These are phyloP conservation scores for Silene coronaria DNA, from an alignment of 179 eudicot species.

Conservation along the genomic window DNA sequence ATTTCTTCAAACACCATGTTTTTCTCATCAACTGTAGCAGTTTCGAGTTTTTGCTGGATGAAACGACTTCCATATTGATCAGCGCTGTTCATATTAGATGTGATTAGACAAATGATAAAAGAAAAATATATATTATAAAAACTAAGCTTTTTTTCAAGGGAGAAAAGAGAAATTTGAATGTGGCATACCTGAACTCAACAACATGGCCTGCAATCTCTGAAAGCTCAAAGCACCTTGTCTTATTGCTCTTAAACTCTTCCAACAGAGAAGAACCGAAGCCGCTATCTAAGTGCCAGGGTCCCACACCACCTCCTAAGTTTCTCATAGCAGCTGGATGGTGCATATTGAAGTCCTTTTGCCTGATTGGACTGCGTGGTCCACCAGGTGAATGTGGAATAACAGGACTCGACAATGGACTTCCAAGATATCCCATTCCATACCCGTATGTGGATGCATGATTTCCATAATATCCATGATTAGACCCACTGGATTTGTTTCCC, in stretches of 20 bases:
- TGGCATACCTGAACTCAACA: conserved; percentile 43
- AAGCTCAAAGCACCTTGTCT: conserved; percentile 46
- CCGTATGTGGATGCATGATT: conserved; percentile 33
- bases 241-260: conserved; percentile 50
- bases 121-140: neutral
- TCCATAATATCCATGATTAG: conserved; percentile 40
- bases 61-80: conserved; percentile 54
- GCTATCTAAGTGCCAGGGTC: conserved; percentile 43
- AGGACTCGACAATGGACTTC: conserved; percentile 41
- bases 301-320: conserved; percentile 35
- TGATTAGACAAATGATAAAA: conserved; percentile 9
- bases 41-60: conserved; percentile 53
- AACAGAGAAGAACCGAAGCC: conserved; percentile 38
- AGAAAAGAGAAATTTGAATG: neutral
- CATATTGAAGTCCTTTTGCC: conserved; percentile 46
- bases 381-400: conserved; percentile 42
- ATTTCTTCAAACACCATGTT: conserved; percentile 50
- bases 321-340: conserved; percentile 35
- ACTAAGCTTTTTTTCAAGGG: neutral
- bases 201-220: conserved; percentile 47
- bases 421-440: conserved; percentile 49
- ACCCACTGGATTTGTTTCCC: conserved; percentile 32
- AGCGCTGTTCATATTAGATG: conserved; percentile 26
- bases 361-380: conserved; percentile 42
- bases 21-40: conserved; percentile 43